Evolutionary conservation across 192 early-diverging fungal species (phyloP).

Genomic region (Podila verticillata): DNA sequence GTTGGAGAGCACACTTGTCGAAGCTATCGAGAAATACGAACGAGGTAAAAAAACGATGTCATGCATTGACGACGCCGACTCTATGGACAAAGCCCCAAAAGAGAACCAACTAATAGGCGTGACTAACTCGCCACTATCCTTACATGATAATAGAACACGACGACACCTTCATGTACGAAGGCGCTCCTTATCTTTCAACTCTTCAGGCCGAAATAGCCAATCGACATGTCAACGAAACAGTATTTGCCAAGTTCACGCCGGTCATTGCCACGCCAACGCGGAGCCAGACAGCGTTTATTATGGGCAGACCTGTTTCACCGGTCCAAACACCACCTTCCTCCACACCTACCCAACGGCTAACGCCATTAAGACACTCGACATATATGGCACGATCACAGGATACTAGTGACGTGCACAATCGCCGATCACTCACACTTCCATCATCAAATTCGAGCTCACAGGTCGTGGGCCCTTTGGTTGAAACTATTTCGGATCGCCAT

Average conservation of each 20-base stretch:
- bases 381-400: too few relatives aligned
- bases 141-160: constrained; percentile 6
- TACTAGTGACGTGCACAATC: too few relatives aligned
- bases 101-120: too few relatives aligned
- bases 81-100: too few relatives aligned
- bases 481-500: too few relatives aligned
- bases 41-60: constrained; percentile 38
- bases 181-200: constrained; percentile 13
- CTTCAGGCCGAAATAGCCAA: constrained; percentile 56
- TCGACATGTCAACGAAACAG: constrained; percentile 65
- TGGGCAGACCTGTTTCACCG: constrained; percentile 14
- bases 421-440: too few relatives aligned
- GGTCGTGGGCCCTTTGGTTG: too few relatives aligned
- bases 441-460: too few relatives aligned
- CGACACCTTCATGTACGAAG: constrained; percentile 36
- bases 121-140: background rate
- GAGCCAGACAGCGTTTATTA: constrained; percentile 42
- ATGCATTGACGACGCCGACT: background rate
- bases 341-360: too few relatives aligned
- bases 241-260: constrained; percentile 56
- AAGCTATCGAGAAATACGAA: constrained; percentile 65
- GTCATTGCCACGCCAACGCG: constrained; percentile 45
- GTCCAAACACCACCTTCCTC: too few relatives aligned
- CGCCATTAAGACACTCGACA: too few relatives aligned
- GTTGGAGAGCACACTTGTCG: constrained; percentile 66